Evolutionary conservation across 345 rosid genomes (phyloP).

Genomic region (Pistacia integerrima): DNA sequence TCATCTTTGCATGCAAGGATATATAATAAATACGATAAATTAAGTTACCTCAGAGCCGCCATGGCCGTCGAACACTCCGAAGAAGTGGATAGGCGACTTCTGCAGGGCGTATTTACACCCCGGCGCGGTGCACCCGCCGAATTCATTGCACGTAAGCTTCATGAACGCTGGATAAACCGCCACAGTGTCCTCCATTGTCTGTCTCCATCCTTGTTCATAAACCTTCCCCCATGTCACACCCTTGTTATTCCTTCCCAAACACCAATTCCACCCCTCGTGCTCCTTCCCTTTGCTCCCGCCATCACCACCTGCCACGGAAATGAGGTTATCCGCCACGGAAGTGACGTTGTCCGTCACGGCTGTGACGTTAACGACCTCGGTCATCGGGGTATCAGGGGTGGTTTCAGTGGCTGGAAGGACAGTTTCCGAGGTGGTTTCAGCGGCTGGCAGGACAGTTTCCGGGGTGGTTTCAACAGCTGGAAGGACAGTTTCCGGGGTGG

Average conservation of each 20-base stretch:
- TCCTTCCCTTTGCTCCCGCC: not conserved
- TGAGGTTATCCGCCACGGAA: not conserved
- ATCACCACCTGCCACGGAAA: not conserved
- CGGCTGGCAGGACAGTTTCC: not conserved
- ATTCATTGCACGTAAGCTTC: slow-evolving; percentile 6
- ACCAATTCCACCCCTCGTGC: not conserved
- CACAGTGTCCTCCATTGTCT: slow-evolving; percentile 15
- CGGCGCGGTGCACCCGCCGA: slow-evolving; percentile 22
- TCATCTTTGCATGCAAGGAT: not conserved
- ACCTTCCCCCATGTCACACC: slow-evolving; percentile 1
- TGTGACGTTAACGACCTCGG: not conserved
- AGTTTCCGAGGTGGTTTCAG: no score
- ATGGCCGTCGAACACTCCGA: slow-evolving; percentile 20
- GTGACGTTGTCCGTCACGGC: not conserved
- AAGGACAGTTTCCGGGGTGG: no score
- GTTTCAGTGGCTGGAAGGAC: not conserved
- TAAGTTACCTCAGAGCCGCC: slow-evolving; percentile 17
- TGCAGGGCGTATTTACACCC: not conserved
- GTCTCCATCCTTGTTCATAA: not conserved
- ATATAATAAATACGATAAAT: not conserved
- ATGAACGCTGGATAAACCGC: not conserved
- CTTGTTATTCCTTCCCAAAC: slow-evolving; percentile 19
- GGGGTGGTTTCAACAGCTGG: not conserved
- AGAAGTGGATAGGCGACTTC: slow-evolving; percentile 18
- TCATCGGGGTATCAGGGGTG: not conserved